Percentiles rank a stretch among this genome's conserved stretches.
Conservation (phyloP, 73 alveolate genomes). For the Symbiodinium pilosum region DNA sequence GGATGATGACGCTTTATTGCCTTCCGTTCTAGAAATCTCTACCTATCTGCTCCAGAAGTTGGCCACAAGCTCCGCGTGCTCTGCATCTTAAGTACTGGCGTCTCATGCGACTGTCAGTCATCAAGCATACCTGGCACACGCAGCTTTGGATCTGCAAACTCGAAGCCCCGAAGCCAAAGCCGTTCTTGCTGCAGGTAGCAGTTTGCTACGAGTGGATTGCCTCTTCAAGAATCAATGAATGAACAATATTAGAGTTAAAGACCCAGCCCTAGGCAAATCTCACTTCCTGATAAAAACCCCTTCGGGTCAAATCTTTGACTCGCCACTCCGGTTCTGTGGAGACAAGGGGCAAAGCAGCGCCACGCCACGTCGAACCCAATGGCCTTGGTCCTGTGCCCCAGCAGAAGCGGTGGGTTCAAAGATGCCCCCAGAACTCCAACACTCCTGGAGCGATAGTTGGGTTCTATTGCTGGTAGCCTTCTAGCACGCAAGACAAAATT, state of each 20-base stretch:
- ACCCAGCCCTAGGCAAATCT: neutral
- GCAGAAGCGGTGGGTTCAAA: neutral
- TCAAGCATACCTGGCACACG: neutral
- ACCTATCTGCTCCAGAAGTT: neutral
- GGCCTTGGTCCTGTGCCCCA: conserved; percentile 96
- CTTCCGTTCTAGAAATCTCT: too few species aligned
- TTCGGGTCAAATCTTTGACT: neutral
- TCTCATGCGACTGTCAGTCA: neutral
- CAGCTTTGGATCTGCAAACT: neutral
- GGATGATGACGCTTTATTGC: too few species aligned
- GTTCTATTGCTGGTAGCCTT: too few species aligned
- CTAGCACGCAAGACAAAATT: too few species aligned
- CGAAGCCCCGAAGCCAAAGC: neutral
- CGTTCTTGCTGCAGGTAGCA: neutral
- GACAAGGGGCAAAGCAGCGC: conserved; percentile 97
- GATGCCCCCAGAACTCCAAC: too few species aligned
- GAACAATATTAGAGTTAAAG: neutral
- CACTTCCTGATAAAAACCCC: neutral
- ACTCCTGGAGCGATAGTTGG: too few species aligned
- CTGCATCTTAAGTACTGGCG: neutral
- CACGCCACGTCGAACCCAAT: conserved; percentile 99
- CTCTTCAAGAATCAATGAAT: neutral
- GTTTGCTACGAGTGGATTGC: neutral
- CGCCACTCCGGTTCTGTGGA: conserved; percentile 50
- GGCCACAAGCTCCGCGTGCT: neutral